Percentiles rank a stretch among this genome's conserved stretches.
These are phyloP conservation scores for Apodospora peruviana DNA, from an alignment of 495 filamentous ascomycete genomes.

Conservation along the genomic window DNA sequence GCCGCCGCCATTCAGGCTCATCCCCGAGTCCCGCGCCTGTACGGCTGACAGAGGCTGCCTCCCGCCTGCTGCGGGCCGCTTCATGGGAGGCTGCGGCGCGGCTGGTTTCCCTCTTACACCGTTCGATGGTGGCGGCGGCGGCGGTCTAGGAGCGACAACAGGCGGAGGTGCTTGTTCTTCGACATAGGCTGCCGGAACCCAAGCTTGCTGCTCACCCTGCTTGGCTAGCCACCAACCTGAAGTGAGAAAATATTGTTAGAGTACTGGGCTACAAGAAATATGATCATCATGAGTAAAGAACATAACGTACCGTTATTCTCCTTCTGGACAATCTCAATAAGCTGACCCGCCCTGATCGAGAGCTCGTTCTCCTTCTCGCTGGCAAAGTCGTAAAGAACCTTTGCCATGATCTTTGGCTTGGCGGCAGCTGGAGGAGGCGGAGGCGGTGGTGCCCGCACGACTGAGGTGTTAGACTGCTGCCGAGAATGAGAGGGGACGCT, in stretches of 20 bases:
- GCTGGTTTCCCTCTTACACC: conserved; percentile 61
- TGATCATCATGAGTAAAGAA: background rate
- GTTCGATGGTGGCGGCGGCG: conserved; percentile 43
- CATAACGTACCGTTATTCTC: conserved; percentile 77
- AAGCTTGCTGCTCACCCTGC: conserved; percentile 66
- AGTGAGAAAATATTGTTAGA: conserved; percentile 7
- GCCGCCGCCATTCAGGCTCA: conserved; percentile 63
- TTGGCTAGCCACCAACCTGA: conserved; percentile 94
- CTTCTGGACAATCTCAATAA: conserved; percentile 81
- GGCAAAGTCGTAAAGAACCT: conserved; percentile 83
- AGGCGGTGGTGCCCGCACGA: conserved; percentile 54
- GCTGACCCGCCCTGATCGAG: conserved; percentile 65
- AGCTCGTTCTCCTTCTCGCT: conserved; percentile 77
- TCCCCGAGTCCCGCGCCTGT: conserved; percentile 64
- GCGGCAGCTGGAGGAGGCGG: conserved; percentile 68
- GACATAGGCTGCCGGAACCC: conserved; percentile 90
- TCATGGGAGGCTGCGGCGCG: conserved; percentile 78
- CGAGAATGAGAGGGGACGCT: conserved; percentile 40
- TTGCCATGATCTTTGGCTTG: conserved; percentile 67
- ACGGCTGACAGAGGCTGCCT: conserved; percentile 61
- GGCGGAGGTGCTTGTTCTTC: conserved; percentile 67
- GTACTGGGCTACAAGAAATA: background rate
- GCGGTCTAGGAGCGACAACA: conserved; percentile 24
- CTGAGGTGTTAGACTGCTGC: conserved; percentile 40
- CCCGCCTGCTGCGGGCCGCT: conserved; percentile 65